phyloP scores from a whole-genome alignment of 2,329 filamentous ascomycete genomes.

The Septoria linicola region DNA sequence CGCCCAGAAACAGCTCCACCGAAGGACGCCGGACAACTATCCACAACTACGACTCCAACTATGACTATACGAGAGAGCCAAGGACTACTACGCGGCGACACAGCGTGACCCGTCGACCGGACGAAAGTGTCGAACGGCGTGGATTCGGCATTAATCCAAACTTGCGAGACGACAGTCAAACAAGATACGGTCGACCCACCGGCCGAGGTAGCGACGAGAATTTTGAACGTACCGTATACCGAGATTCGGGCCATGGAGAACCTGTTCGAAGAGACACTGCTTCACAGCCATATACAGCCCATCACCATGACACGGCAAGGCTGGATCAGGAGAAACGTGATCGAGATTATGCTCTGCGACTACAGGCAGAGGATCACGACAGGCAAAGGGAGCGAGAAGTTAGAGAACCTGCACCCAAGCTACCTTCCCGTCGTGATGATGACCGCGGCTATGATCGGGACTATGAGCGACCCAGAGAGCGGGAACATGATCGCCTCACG shows the following conservation, averaged over 20 bases:
- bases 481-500: conserved; percentile 27
- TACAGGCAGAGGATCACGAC: conserved; percentile 32
- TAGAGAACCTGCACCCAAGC: conserved; percentile 23
- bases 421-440: conserved; percentile 36
- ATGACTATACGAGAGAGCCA: conserved; percentile 47
- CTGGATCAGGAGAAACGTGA: conserved; percentile 33
- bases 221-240: conserved; percentile 40
- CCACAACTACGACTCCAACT: conserved; percentile 48
- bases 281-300: conserved; percentile 23
- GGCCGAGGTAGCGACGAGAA: conserved; percentile 42
- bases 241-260: conserved; percentile 33
- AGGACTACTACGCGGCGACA: conserved; percentile 37
- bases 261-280: conserved; percentile 34
- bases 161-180: conserved; percentile 26
- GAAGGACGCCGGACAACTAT: conserved; percentile 45
- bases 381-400: conserved; percentile 35
- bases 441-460: conserved; percentile 32
- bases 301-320: conserved; percentile 29
- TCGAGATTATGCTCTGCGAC: conserved; percentile 27
- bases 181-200: conserved; percentile 34
- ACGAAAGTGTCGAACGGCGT: conserved; percentile 46
- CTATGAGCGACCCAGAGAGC: conserved; percentile 19
- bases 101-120: conserved; percentile 42
- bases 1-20: conserved; percentile 39
- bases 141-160: conserved; percentile 48